Conservation (phyloP, 2,329 filamentous ascomycete genomes). For the Diaporthe vexans region DNA sequence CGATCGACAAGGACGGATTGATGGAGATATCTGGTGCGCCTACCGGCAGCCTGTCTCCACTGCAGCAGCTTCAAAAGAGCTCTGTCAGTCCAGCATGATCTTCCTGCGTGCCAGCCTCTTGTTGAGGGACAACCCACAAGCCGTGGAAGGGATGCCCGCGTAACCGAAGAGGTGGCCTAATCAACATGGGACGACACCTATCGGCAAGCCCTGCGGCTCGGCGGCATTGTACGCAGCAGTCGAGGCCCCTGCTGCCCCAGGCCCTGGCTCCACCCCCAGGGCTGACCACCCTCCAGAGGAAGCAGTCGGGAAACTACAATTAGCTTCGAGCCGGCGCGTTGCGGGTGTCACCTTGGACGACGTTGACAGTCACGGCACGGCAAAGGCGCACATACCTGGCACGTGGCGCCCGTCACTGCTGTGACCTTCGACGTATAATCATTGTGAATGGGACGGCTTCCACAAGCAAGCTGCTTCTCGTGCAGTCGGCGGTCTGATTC, state of each 20-base stretch:
- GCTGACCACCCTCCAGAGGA: constrained; percentile 21
- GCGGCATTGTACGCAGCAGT: constrained; percentile 8
- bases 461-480: neutral
- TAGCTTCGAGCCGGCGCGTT: neutral
- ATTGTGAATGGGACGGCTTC: too few species aligned
- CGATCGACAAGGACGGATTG: neutral
- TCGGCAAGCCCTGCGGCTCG: constrained; percentile 22
- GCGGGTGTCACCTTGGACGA: neutral
- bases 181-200: neutral
- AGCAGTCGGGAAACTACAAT: neutral
- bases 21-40: neutral
- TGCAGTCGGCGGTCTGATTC: constrained; percentile 28
- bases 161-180: neutral
- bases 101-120: too few species aligned
- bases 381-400: neutral
- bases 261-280: constrained; percentile 21
- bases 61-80: neutral
- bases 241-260: neutral
- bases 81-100: too few species aligned
- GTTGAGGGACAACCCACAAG: neutral
- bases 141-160: neutral
- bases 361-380: neutral
- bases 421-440: too few species aligned
- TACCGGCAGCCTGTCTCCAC: neutral
- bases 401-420: neutral